Evolutionary conservation across 371 early-diverging fungal species (phyloP), one percentile per base, ranked within the genome.

Genomic region (Gilbertella persicaria): DNA sequence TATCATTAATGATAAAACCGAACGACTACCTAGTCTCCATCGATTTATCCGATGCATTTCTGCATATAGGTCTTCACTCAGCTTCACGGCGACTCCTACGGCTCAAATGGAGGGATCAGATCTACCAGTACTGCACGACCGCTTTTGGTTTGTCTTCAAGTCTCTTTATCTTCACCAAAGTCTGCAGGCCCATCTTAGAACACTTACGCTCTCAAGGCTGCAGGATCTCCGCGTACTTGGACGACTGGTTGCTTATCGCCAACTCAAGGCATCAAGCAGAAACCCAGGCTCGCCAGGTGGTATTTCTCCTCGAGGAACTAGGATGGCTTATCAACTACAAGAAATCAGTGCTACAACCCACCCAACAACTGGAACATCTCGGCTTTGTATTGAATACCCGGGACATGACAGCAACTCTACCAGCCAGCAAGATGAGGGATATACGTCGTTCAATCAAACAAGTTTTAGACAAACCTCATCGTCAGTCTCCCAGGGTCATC

Each of bases 111-210:
- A 60, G 71, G 25, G 68, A 66, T 13, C 52, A 67, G 23, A 53
- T 58, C 16, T 80, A 75, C 58, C 79, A 75, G 56, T 82, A 67
- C 63, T 53, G 55, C 4, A 66, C 70, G 0, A 48, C 69, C 20
- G 64, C 76, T 1, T 81, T 81, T 46, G 82, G 78, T 3, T 55
- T 77, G 2, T 64, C 64, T 16, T 24, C 64, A 0, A 50, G 54
- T 13, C 73, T 73, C 4, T 52, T 45, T 14, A 45, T 69, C 5
- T 73, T 69, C 46, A 68, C 65, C 28, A 73, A 66, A 51, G 28
- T 68, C 3, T 49, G 55, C 9, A 21, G 41, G 5, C 62, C 73
- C 3, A 49, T 68, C 9, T 50, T 73, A 4, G 54, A 58, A 10
- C 58, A 61, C 65, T 55, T 62, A 0, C 57, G 68, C 0, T 38